A percentile compares a stretch with the other conserved stretches of the same genome.
Conservation (phyloP, 345 rosid species). For the Gossypium longicalyx region DNA sequence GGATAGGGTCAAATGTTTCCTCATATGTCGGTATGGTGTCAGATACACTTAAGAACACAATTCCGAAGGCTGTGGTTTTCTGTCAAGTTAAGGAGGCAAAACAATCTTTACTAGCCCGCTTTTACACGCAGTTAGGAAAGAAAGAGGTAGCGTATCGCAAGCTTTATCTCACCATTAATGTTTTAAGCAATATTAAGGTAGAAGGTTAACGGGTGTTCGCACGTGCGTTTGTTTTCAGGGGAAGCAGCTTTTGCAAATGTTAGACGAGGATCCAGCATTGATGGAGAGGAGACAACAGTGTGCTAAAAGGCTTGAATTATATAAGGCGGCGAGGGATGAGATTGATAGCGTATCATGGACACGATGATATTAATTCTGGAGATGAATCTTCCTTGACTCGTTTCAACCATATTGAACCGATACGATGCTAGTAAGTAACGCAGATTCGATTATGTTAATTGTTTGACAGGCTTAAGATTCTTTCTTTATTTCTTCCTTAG, state of each 20-base stretch:
- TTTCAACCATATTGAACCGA: neutral
- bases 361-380: conserved; percentile 17
- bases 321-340: conserved; percentile 72
- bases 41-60: conserved; percentile 41
- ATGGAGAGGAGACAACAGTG: conserved; percentile 67
- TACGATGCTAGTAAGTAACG: neutral
- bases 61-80: conserved; percentile 64
- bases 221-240: conserved; percentile 5
- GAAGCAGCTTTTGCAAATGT: conserved; percentile 23
- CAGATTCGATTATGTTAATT: neutral
- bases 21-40: conserved; percentile 58
- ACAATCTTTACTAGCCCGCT: conserved; percentile 42
- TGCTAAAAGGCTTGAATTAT: conserved; percentile 67
- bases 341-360: conserved; percentile 54
- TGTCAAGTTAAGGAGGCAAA: conserved; percentile 68
- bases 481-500: neutral
- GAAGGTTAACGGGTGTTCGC: neutral
- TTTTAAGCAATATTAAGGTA: no score
- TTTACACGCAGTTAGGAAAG: conserved; percentile 47
- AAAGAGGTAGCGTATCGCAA: conserved; percentile 38
- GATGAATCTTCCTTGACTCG: neutral
- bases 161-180: neutral
- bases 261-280: conserved; percentile 74
- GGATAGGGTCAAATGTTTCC: conserved; percentile 54
- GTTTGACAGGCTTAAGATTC: neutral